Percentiles rank a stretch among this genome's conserved stretches.
phyloP scores from a whole-genome alignment of 2,329 filamentous ascomycete genomes.

The Colletotrichum endophyticum region DNA sequence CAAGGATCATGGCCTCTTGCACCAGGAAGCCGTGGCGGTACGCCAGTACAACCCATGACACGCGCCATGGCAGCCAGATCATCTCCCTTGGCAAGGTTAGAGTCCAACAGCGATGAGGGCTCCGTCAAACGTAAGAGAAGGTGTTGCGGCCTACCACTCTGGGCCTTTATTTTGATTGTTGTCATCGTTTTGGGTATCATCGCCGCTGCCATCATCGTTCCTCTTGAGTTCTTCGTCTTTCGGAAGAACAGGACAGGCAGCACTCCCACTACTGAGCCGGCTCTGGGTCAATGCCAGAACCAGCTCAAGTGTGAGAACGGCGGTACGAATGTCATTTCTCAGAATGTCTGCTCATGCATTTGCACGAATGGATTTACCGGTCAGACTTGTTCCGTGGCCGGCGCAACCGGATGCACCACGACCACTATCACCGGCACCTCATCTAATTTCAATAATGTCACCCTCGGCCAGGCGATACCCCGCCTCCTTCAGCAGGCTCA shows the following conservation, averaged over 20 bases:
- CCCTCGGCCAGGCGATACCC: slow-evolving; percentile 80
- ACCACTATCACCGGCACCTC: slow-evolving; percentile 48
- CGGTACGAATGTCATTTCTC: slow-evolving; percentile 74
- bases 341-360: slow-evolving; percentile 79
- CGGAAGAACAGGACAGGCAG: slow-evolving; percentile 46
- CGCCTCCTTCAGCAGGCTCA: slow-evolving; percentile 70
- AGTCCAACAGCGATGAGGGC: slow-evolving; percentile 26
- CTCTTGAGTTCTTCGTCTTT: slow-evolving; percentile 69
- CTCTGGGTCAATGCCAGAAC: slow-evolving; percentile 60
- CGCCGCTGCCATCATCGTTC: slow-evolving; percentile 82
- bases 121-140: slow-evolving; percentile 53
- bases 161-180: slow-evolving; percentile 72
- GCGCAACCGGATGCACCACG: slow-evolving; percentile 57
- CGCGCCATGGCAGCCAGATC: slow-evolving; percentile 15
- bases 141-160: slow-evolving; percentile 85
- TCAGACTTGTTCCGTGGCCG: slow-evolving; percentile 52
- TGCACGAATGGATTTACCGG: slow-evolving; percentile 87
- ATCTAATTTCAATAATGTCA: slow-evolving; percentile 66
- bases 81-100: background rate
- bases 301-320: slow-evolving; percentile 77
- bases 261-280: slow-evolving; percentile 31
- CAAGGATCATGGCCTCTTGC: slow-evolving; percentile 55
- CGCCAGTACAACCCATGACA: slow-evolving; percentile 6
- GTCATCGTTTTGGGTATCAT: slow-evolving; percentile 75
- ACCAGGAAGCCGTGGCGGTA: slow-evolving; percentile 22